These are phyloP conservation scores for Fusarium sp. DNA, from an alignment of 2,329 filamentous ascomycete species.

Conservation along the genomic window DNA sequence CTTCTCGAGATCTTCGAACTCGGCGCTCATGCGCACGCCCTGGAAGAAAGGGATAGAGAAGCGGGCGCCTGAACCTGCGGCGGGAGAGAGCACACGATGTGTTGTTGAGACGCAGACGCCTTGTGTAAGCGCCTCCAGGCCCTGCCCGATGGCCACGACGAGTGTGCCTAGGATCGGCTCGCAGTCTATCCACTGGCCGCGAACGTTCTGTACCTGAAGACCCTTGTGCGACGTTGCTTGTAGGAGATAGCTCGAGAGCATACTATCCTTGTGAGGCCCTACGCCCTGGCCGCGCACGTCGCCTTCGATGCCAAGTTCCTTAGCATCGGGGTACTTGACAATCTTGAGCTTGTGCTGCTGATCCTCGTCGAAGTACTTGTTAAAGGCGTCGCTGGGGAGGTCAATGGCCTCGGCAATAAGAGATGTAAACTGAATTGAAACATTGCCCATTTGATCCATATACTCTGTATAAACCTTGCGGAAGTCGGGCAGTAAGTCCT, in stretches of 20 bases:
- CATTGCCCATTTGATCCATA: conserved; percentile 78
- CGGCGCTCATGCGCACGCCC: conserved; percentile 82
- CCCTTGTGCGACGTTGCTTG: conserved; percentile 83
- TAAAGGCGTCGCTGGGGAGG: conserved; percentile 76
- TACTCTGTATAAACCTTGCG: conserved; percentile 78
- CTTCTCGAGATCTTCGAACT: conserved; percentile 80
- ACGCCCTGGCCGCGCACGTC: conserved; percentile 69
- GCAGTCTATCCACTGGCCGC: conserved; percentile 85
- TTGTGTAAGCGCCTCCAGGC: conserved; percentile 84
- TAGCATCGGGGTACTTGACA: conserved; percentile 83
- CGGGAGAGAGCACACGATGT: conserved; percentile 83
- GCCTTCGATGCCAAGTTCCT: conserved; percentile 65
- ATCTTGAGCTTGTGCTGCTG: conserved; percentile 92
- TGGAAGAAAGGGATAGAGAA: conserved; percentile 92
- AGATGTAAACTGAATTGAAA: conserved; percentile 81
- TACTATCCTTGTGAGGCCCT: conserved; percentile 86
- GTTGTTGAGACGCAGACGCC: conserved; percentile 87
- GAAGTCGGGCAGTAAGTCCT: conserved; percentile 74
- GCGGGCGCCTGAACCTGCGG: conserved; percentile 76
- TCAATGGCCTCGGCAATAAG: conserved; percentile 88
- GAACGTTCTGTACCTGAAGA: conserved; percentile 85
- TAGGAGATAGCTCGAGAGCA: conserved; percentile 84
- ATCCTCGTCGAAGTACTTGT: conserved; percentile 80
- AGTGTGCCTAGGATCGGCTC: conserved; percentile 81
- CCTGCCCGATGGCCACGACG: conserved; percentile 89